Evolutionary conservation across 805 yeast genomes (phyloP).

Genomic region (Kuraishia borneana): DNA sequence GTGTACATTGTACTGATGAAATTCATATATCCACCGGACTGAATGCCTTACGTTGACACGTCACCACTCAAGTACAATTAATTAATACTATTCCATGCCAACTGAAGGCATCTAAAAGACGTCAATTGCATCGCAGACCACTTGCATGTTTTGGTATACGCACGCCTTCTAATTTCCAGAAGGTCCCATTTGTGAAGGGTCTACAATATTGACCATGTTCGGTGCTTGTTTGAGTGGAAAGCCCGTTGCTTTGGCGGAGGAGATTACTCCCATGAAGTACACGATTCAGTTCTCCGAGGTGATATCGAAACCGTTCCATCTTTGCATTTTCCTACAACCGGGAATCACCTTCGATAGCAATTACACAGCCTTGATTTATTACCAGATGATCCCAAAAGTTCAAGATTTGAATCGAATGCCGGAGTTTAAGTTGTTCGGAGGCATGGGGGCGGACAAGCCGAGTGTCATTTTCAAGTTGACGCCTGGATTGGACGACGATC

Average conservation of each 20-base stretch:
- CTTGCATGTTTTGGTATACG: too few species aligned
- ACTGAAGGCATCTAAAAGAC: too few species aligned
- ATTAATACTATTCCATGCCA: too few species aligned
- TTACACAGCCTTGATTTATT: slow-evolving; percentile 77
- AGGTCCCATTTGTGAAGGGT: too few species aligned
- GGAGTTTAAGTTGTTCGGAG: slow-evolving; percentile 58
- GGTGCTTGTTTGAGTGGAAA: slow-evolving; percentile 4
- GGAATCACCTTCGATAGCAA: slow-evolving; percentile 61
- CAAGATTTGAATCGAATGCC: slow-evolving; percentile 16
- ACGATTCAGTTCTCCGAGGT: slow-evolving; percentile 55
- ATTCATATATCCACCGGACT: too few species aligned
- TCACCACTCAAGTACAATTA: too few species aligned
- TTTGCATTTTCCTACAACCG: slow-evolving; percentile 80
- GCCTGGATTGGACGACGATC: slow-evolving; percentile 28
- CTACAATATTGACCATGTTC: slow-evolving; percentile 3
- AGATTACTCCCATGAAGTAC: slow-evolving; percentile 59
- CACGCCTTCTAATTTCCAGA: too few species aligned
- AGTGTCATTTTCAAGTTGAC: slow-evolving; percentile 83
- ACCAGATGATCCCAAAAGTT: slow-evolving; percentile 59
- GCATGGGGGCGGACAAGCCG: slow-evolving; percentile 56
- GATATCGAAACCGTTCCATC: slow-evolving; percentile 51
- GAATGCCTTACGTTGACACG: too few species aligned
- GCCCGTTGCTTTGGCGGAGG: slow-evolving; percentile 37
- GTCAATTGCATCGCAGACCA: too few species aligned
- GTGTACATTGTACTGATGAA: too few species aligned